These are phyloP conservation scores for Coffea canephora DNA, from an alignment of 257 asterid genomes.

Conservation along the genomic window DNA sequence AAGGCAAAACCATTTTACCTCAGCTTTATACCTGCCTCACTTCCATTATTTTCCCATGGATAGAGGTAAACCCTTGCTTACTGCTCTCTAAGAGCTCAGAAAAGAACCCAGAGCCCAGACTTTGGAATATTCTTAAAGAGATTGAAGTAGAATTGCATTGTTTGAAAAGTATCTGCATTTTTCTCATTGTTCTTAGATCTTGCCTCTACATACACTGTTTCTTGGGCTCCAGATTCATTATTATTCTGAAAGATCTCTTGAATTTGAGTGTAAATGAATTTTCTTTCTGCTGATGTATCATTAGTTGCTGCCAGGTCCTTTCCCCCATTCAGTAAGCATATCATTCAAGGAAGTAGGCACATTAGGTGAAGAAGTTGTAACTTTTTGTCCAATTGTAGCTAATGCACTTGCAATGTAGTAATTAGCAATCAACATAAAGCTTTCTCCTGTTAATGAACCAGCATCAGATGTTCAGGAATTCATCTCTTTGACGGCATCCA, in stretches of 20 bases:
- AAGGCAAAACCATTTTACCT: not conserved
- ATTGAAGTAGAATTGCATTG: not conserved
- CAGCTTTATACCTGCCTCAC: not conserved
- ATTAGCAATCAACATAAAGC: no score
- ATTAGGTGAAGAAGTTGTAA: not conserved
- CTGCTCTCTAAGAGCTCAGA: not conserved
- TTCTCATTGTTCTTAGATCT: not conserved
- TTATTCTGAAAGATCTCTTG: not conserved
- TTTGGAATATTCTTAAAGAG: not conserved
- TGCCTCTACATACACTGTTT: not conserved
- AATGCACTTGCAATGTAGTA: not conserved
- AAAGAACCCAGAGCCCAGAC: not conserved
- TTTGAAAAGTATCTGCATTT: not conserved
- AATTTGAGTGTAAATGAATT: not conserved
- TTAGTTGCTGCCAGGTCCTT: no score
- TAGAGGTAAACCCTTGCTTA: not conserved
- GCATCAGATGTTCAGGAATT: not conserved
- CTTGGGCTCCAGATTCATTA: not conserved
- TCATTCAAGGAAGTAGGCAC: no score
- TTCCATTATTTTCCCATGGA: not conserved
- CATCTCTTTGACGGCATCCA: not conserved
- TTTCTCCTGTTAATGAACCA: not conserved
- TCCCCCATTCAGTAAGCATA: no score
- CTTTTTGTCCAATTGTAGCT: not conserved
- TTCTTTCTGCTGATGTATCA: not conserved